These are phyloP conservation scores for Cercospora nicotianae DNA, from an alignment of 2,329 filamentous ascomycete species.

Conservation along the genomic window DNA sequence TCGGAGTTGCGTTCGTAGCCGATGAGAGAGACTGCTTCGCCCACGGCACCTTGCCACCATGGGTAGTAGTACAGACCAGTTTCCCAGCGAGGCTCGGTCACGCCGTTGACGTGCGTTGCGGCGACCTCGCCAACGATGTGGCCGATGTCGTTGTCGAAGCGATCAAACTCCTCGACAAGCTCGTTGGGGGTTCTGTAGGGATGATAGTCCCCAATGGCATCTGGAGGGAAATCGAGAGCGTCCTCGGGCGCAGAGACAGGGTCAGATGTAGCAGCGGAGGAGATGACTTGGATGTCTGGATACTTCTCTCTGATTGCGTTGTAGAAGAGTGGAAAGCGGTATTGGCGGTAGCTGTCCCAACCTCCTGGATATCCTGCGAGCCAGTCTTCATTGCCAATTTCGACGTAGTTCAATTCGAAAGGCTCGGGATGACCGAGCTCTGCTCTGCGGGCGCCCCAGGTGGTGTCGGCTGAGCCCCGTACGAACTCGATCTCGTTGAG, in stretches of 20 bases:
- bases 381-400: constrained; percentile 69
- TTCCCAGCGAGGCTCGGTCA: constrained; percentile 38
- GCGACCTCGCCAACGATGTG: constrained; percentile 53
- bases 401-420: constrained; percentile 57
- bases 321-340: constrained; percentile 61
- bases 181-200: constrained; percentile 36
- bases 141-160: constrained; percentile 51
- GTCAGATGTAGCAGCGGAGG: constrained; percentile 37
- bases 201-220: constrained; percentile 35
- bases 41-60: constrained; percentile 57
- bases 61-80: constrained; percentile 42
- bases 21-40: constrained; percentile 65
- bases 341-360: constrained; percentile 41
- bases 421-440: constrained; percentile 62
- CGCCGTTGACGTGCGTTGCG: constrained; percentile 48
- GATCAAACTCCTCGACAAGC: constrained; percentile 35
- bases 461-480: constrained; percentile 53
- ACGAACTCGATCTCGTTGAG: constrained; percentile 66
- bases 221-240: constrained; percentile 20
- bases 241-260: constrained; percentile 14
- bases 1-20: constrained; percentile 66
- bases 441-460: constrained; percentile 60
- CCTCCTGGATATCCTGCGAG: constrained; percentile 46
- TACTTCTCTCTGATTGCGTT: constrained; percentile 59
- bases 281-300: constrained; percentile 59